Percentiles rank a stretch among this genome's conserved stretches.
Conservation (phyloP, 1,284 basidiomycete species). For the Ganoderma leucocontextum region DNA sequence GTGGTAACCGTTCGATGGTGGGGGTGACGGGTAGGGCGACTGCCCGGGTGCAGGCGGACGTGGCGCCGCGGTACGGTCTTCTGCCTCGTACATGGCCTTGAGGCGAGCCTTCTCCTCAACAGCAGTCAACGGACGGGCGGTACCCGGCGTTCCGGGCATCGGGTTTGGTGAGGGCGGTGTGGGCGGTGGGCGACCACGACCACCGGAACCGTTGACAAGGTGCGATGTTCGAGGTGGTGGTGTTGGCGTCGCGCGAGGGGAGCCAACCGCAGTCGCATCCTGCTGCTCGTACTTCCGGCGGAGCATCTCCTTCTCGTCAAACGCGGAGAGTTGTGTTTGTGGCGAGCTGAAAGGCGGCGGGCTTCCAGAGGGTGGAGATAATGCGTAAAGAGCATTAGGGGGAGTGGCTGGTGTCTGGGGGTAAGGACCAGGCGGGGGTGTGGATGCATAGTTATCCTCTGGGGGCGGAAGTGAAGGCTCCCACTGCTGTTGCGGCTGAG, state of each 20-base stretch:
- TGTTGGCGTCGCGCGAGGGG: conserved; percentile 30
- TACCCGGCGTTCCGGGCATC: conserved; percentile 34
- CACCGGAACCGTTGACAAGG: conserved; percentile 21
- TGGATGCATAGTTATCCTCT: conserved; percentile 21
- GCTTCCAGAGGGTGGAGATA: conserved; percentile 11
- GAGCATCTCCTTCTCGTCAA: conserved; percentile 64
- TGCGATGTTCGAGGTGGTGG: conserved; percentile 38
- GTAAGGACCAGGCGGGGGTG: conserved; percentile 28
- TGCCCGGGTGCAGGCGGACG: conserved; percentile 17
- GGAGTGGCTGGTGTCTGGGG: conserved; percentile 8
- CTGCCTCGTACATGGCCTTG: conserved; percentile 66
- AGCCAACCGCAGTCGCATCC: conserved; percentile 46
- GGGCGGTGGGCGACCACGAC: conserved; percentile 40
- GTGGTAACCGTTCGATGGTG: conserved; percentile 31
- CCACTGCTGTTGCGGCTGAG: conserved; percentile 35
- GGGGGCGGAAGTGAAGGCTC: conserved; percentile 15
- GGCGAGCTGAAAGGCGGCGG: conserved; percentile 31
- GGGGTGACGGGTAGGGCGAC: conserved; percentile 30
- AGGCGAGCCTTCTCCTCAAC: conserved; percentile 81
- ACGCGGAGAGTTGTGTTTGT: conserved; percentile 37
- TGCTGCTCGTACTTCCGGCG: conserved; percentile 57
- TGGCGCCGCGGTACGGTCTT: conserved; percentile 46
- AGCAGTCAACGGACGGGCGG: conserved; percentile 62
- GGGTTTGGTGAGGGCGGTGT: conserved; percentile 37
- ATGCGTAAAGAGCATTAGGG: conserved; percentile 13